Percentiles rank a stretch among this genome's conserved stretches.
Conservation (phyloP, 495 filamentous ascomycete genomes). For the Bombardia bombarda region DNA sequence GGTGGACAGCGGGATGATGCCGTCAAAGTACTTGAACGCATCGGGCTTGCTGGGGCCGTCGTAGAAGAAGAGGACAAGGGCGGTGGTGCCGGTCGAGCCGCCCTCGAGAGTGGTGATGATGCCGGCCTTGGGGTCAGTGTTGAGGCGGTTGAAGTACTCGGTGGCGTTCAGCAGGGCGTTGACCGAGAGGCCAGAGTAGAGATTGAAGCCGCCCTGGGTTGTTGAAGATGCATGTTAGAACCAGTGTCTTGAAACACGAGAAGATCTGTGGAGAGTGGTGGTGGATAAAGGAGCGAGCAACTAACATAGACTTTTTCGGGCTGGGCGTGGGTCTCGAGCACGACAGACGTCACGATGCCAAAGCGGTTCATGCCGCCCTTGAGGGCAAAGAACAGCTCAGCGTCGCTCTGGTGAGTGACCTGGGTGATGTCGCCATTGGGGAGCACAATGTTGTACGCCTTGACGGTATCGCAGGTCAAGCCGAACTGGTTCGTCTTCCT, state of each 20-base stretch:
- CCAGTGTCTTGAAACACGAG: too few relatives aligned
- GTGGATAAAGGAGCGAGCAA: too few relatives aligned
- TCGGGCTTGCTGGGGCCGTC: slow-evolving; percentile 49
- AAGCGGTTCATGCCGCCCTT: slow-evolving; percentile 44
- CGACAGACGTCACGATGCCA: slow-evolving; percentile 45
- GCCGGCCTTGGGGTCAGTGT: slow-evolving; percentile 30
- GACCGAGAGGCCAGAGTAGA: slow-evolving; percentile 16
- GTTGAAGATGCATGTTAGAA: neutral
- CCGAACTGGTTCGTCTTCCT: slow-evolving; percentile 24
- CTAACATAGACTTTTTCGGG: slow-evolving; percentile 11
- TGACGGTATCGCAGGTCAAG: slow-evolving; percentile 17
- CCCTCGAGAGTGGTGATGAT: slow-evolving; percentile 46
- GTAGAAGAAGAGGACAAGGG: slow-evolving; percentile 51
- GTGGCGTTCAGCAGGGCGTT: slow-evolving; percentile 44
- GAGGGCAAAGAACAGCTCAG: slow-evolving; percentile 50
- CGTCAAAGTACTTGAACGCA: slow-evolving; percentile 49
- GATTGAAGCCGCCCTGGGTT: slow-evolving; percentile 41
- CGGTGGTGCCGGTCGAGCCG: slow-evolving; percentile 38
- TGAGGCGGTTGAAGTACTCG: slow-evolving; percentile 40
- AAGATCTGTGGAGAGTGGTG: too few relatives aligned
- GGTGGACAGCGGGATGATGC: slow-evolving; percentile 36
- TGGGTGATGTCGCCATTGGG: slow-evolving; percentile 20
- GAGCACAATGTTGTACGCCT: slow-evolving; percentile 14
- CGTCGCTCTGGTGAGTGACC: slow-evolving; percentile 3
- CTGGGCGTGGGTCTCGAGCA: slow-evolving; percentile 36